A percentile compares a stretch with the other conserved stretches of the same genome.
phyloP scores from a whole-genome alignment of 2,329 filamentous ascomycete genomes.

The Aureobasidium melanogenum region DNA sequence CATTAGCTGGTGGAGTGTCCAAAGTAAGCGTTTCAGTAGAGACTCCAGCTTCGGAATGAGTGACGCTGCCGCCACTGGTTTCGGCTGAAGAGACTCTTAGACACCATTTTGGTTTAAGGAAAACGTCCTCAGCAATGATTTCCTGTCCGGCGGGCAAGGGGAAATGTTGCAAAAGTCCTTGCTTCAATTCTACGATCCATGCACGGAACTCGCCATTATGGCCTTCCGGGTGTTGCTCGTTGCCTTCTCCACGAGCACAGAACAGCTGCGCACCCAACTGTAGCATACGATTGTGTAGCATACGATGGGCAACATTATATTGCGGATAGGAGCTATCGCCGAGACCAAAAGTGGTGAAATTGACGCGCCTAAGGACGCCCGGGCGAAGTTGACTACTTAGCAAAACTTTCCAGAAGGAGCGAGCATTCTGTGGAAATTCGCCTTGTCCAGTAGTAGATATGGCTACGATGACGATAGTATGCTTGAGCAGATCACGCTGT shows the following conservation, averaged over 20 bases:
- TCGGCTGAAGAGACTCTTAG: constrained; percentile 30
- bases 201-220: constrained; percentile 36
- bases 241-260: constrained; percentile 73
- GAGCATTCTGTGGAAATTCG: constrained; percentile 77
- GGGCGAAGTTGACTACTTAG: constrained; percentile 68
- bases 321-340: constrained; percentile 93
- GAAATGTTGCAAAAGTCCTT: constrained; percentile 55
- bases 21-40: constrained; percentile 1
- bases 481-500: constrained; percentile 36
- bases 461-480: constrained; percentile 62
- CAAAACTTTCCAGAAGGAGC: constrained; percentile 75
- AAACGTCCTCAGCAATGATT: constrained; percentile 64
- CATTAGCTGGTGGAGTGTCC: constrained; percentile 26
- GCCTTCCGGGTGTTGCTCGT: constrained; percentile 91
- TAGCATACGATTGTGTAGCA: constrained; percentile 72
- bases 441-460: constrained; percentile 92
- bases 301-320: constrained; percentile 86
- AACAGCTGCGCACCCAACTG: constrained; percentile 76
- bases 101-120: constrained; percentile 67
- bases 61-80: not conserved
- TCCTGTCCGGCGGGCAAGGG: constrained; percentile 59
- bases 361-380: constrained; percentile 57
- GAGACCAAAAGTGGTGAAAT: constrained; percentile 80
- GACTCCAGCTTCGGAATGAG: not conserved
- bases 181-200: constrained; percentile 48